These are phyloP conservation scores for Ceratobasidium sp. DNA, from an alignment of 1,284 basidiomycete genomes.

Conservation along the genomic window DNA sequence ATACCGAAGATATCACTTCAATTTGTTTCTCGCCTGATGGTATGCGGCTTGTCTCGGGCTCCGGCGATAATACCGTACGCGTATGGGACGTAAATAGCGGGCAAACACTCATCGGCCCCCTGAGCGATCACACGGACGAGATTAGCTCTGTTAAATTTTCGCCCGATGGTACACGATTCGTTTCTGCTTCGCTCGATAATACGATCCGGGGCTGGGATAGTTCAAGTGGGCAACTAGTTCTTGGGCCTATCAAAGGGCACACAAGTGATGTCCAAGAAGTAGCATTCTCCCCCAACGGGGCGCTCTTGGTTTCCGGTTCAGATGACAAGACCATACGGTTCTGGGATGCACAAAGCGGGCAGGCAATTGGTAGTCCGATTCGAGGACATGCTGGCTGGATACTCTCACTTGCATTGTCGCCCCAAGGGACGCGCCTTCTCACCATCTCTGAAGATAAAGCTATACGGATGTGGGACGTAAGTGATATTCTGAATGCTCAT, in stretches of 20 bases:
- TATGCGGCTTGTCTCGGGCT: slow-evolving; percentile 12
- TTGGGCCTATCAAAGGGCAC: slow-evolving; percentile 2
- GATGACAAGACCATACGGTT: neutral
- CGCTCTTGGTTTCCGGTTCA: neutral
- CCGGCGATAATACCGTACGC: slow-evolving; percentile 12
- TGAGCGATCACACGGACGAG: neutral
- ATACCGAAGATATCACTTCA: neutral
- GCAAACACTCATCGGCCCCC: neutral
- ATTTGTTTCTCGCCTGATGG: slow-evolving; percentile 22
- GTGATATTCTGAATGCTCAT: no score
- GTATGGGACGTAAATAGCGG: slow-evolving; percentile 26
- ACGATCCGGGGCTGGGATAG: neutral
- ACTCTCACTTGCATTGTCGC: no score
- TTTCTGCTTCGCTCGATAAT: neutral
- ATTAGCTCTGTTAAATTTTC: neutral
- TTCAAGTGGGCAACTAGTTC: neutral
- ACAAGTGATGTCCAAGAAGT: neutral
- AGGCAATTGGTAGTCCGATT: no score
- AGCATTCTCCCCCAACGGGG: neutral
- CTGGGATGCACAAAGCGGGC: neutral
- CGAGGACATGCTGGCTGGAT: no score
- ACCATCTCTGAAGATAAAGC: no score
- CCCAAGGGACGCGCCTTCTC: no score
- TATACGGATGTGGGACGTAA: no score
- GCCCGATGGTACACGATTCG: neutral